These are phyloP conservation scores for Termitomyces sp. DNA, from an alignment of 768 basidiomycete species.

Conservation along the genomic window DNA sequence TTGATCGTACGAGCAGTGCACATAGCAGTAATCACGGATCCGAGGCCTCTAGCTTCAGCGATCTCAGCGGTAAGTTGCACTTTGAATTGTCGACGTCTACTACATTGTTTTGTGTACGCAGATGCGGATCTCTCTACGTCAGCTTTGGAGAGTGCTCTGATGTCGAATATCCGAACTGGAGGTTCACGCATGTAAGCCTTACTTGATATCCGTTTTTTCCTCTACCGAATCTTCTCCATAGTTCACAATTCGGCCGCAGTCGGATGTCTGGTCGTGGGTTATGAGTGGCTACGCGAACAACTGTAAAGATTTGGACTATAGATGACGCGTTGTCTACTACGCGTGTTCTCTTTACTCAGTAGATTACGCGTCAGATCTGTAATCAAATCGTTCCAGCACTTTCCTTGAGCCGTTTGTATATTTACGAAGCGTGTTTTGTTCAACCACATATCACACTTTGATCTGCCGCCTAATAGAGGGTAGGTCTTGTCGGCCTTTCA, in stretches of 20 bases:
- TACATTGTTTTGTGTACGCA: conserved; percentile 18
- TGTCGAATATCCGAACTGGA: conserved; percentile 66
- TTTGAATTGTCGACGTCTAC: neutral
- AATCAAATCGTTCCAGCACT: conserved; percentile 16
- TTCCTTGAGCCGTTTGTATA: conserved; percentile 10
- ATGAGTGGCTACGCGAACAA: neutral
- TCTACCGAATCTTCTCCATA: conserved; percentile 12
- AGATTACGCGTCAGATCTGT: conserved; percentile 12
- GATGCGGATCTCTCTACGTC: conserved; percentile 76
- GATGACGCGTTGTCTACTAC: conserved; percentile 9
- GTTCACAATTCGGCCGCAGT: conserved; percentile 34
- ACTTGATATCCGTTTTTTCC: neutral
- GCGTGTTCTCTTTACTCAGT: conserved; percentile 6
- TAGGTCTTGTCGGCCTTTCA: neutral
- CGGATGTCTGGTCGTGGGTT: conserved; percentile 26
- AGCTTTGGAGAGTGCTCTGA: conserved; percentile 72
- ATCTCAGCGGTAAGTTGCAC: conserved; percentile 61
- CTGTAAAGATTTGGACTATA: neutral
- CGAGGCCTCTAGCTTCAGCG: conserved; percentile 79
- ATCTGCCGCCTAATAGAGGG: neutral
- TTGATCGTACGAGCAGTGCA: conserved; percentile 41
- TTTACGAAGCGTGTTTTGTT: neutral
- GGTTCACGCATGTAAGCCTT: conserved; percentile 66
- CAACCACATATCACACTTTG: neutral
- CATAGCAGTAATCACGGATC: conserved; percentile 64